These are phyloP conservation scores for Rhodotorula graminis DNA, from an alignment of 768 basidiomycete species.

Conservation along the genomic window DNA sequence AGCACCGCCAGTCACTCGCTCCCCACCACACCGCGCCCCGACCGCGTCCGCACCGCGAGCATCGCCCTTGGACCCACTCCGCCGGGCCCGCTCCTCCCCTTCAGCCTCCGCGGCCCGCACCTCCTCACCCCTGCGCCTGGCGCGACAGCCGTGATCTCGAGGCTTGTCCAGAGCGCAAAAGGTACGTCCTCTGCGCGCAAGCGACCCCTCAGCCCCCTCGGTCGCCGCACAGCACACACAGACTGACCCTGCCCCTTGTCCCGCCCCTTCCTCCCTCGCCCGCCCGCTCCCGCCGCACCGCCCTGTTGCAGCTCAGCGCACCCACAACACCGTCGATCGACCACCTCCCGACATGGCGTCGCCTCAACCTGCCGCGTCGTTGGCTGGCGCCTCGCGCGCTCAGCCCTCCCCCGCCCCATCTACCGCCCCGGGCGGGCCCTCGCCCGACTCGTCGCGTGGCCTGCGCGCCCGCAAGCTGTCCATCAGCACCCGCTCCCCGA, in stretches of 20 bases:
- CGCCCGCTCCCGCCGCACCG: no score
- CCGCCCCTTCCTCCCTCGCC: background rate
- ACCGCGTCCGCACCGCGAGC: no score
- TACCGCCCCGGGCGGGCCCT: background rate
- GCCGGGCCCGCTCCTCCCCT: no score
- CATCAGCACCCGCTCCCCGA: background rate
- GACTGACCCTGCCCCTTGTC: background rate
- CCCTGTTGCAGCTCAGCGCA: no score
- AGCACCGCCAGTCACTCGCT: no score
- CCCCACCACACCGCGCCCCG: no score
- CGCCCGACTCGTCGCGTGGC: background rate
- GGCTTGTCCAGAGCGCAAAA: background rate
- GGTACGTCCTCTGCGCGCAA: background rate
- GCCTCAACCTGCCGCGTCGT: background rate
- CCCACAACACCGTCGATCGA: no score
- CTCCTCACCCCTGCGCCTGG: background rate
- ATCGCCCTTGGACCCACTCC: no score
- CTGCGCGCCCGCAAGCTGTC: constrained; percentile 26
- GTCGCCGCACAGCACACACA: no score
- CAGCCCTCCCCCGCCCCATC: background rate
- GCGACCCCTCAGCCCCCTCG: background rate
- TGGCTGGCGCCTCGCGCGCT: background rate
- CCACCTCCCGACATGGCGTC: no score
- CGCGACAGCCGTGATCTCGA: background rate
- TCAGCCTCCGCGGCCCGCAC: no score